Percentiles rank a stretch among this genome's conserved stretches.
phyloP scores from a whole-genome alignment of 2,329 filamentous ascomycete genomes.

The Ophiognomonia clavigignenti-juglandacearum region DNA sequence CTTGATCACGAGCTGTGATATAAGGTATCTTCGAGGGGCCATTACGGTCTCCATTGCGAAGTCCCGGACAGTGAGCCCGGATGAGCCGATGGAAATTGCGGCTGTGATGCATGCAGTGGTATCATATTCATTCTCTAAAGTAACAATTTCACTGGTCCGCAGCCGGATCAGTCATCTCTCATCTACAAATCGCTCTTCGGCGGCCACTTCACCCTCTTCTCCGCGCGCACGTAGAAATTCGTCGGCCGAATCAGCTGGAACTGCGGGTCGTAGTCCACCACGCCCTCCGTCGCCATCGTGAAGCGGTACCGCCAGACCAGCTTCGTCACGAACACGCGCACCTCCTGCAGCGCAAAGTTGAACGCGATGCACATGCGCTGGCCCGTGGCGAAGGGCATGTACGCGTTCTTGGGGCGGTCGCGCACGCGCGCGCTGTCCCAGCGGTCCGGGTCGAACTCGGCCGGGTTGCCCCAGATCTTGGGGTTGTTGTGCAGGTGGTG shows the following conservation, averaged over 20 bases:
- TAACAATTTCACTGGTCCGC: no score
- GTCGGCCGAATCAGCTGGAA: conserved; percentile 54
- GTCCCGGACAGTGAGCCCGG: no score
- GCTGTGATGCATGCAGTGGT: no score
- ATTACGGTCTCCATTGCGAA: no score
- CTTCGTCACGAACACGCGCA: conserved; percentile 55
- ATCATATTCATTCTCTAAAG: no score
- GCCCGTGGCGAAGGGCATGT: conserved; percentile 55
- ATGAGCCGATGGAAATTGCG: no score
- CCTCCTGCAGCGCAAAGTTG: conserved; percentile 58
- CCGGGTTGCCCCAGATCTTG: conserved; percentile 52
- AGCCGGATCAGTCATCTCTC: no score
- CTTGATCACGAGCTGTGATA: no score
- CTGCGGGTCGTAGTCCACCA: conserved; percentile 54
- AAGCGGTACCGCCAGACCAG: conserved; percentile 57
- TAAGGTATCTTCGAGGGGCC: no score
- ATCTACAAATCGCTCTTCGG: conserved; percentile 13
- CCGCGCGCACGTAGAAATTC: conserved; percentile 48
- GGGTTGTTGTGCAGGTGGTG: conserved; percentile 50
- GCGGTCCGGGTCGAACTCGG: conserved; percentile 53
- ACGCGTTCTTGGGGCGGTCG: conserved; percentile 44
- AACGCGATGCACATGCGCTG: conserved; percentile 58
- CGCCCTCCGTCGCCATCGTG: conserved; percentile 40
- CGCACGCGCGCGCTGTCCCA: conserved; percentile 53
- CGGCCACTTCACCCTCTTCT: conserved; percentile 46